These are phyloP conservation scores for Annulohypoxylon nitens DNA, from an alignment of 495 filamentous ascomycete species.

Conservation along the genomic window DNA sequence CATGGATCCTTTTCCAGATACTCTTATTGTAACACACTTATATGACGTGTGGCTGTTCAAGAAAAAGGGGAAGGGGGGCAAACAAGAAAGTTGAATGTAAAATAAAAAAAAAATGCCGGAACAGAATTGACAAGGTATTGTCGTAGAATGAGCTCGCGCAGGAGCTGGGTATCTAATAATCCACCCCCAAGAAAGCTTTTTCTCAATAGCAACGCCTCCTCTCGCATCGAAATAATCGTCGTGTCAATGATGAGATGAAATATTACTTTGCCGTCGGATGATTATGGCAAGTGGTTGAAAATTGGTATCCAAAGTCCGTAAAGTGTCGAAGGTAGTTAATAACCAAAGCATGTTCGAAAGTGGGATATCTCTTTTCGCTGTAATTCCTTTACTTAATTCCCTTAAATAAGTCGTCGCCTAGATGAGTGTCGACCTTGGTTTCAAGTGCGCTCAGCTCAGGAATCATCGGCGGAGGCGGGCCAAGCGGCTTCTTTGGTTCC, in stretches of 20 bases:
- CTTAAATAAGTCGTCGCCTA: constrained; percentile 72
- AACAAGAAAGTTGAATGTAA: constrained; percentile 27
- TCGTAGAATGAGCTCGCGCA: constrained; percentile 52
- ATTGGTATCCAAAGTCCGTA: constrained; percentile 28
- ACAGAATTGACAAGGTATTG: constrained; percentile 43
- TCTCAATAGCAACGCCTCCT: constrained; percentile 30
- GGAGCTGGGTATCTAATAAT: constrained; percentile 56
- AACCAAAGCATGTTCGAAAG: constrained; percentile 35
- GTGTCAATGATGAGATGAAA: constrained; percentile 40
- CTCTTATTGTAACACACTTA: constrained; percentile 43
- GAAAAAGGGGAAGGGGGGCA: constrained; percentile 16
- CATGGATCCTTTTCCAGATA: constrained; percentile 22
- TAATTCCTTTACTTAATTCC: constrained; percentile 56
- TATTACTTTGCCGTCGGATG: constrained; percentile 42
- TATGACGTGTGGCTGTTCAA: constrained; percentile 29
- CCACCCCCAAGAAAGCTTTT: constrained; percentile 35
- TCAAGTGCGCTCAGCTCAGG: constrained; percentile 69
- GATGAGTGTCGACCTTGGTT: constrained; percentile 56
- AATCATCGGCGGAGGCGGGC: constrained; percentile 70
- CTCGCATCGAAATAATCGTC: constrained; percentile 35
- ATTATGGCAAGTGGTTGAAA: constrained; percentile 37
- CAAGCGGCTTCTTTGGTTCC: constrained; percentile 54
- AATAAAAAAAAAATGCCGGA: constrained; percentile 31
- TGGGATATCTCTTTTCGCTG: constrained; percentile 25
- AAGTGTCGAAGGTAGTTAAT: constrained; percentile 18